These are phyloP conservation scores for Oidiodendron maius DNA, from an alignment of 495 filamentous ascomycete genomes.

Conservation along the genomic window DNA sequence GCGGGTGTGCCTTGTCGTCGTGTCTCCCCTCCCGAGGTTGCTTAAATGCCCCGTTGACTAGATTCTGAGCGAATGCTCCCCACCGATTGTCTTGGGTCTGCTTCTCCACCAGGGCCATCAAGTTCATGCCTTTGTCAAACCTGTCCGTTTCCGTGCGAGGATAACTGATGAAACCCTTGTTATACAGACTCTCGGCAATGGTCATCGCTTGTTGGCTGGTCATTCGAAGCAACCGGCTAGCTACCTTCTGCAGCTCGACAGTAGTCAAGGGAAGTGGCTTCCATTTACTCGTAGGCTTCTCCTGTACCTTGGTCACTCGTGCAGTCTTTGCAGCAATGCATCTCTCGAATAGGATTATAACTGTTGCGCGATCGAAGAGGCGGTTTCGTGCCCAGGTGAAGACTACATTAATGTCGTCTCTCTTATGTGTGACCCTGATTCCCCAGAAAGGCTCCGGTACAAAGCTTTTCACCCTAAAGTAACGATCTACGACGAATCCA, in stretches of 20 bases:
- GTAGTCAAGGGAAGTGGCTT: slow-evolving; percentile 90
- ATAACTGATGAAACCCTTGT: slow-evolving; percentile 93
- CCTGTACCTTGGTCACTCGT: slow-evolving; percentile 73
- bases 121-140: slow-evolving; percentile 86
- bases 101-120: slow-evolving; percentile 74
- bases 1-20: slow-evolving; percentile 95
- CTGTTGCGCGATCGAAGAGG: slow-evolving; percentile 82
- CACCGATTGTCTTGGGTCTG: slow-evolving; percentile 70
- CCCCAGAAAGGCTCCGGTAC: slow-evolving; percentile 88
- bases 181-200: slow-evolving; percentile 85
- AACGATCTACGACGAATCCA: slow-evolving; percentile 94
- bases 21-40: slow-evolving; percentile 76
- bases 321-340: slow-evolving; percentile 74
- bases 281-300: slow-evolving; percentile 92
- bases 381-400: slow-evolving; percentile 81
- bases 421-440: slow-evolving; percentile 76
- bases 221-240: slow-evolving; percentile 76
- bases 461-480: slow-evolving; percentile 88
- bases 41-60: slow-evolving; percentile 73
- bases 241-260: slow-evolving; percentile 98
- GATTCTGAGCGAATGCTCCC: slow-evolving; percentile 76
- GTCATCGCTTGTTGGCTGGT: slow-evolving; percentile 85
- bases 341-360: slow-evolving; percentile 76
- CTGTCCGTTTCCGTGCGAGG: slow-evolving; percentile 96
- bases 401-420: slow-evolving; percentile 71